Conservation (phyloP, 352 stramenopile genomes). For the Halophytophthora batemanensis region DNA sequence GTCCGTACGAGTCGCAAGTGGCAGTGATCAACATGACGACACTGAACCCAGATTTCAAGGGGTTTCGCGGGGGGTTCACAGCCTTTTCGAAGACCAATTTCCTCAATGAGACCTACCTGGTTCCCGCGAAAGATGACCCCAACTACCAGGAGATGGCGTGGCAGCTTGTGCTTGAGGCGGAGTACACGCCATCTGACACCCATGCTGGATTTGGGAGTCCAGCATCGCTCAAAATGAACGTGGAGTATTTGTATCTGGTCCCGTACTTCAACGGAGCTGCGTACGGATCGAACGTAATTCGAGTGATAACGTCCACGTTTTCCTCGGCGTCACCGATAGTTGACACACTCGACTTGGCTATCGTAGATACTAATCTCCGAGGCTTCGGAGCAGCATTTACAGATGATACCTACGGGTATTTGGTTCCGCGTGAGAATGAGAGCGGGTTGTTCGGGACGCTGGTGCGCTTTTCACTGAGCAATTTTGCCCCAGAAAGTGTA, state of each 20-base stretch:
- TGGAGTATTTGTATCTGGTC: slow-evolving; percentile 71
- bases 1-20: slow-evolving; percentile 60
- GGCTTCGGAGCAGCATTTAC: slow-evolving; percentile 64
- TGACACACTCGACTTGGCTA: slow-evolving; percentile 49
- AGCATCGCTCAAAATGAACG: slow-evolving; percentile 25
- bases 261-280: slow-evolving; percentile 59
- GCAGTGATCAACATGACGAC: slow-evolving; percentile 50
- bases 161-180: slow-evolving; percentile 44
- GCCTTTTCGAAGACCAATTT: slow-evolving; percentile 45
- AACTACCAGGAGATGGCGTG: slow-evolving; percentile 46
- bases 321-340: slow-evolving; percentile 38
- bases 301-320: slow-evolving; percentile 58
- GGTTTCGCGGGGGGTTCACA: slow-evolving; percentile 63
- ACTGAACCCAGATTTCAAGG: slow-evolving; percentile 44
- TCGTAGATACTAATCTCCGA: slow-evolving; percentile 34
- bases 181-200: slow-evolving; percentile 40
- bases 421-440: slow-evolving; percentile 60
- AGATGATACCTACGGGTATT: slow-evolving; percentile 58
- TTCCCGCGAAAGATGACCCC: slow-evolving; percentile 40
- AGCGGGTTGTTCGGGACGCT: slow-evolving; percentile 58
- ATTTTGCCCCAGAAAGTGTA: slow-evolving; percentile 38
- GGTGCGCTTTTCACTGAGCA: slow-evolving; percentile 46
- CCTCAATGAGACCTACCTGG: slow-evolving; percentile 64
- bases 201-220: slow-evolving; percentile 38
- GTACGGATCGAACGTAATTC: slow-evolving; percentile 52